Evolutionary conservation across 164 flowering plant genomes (phyloP), one percentile per base, ranked within the genome.

Genomic region (Hamamelis virginiana): DNA sequence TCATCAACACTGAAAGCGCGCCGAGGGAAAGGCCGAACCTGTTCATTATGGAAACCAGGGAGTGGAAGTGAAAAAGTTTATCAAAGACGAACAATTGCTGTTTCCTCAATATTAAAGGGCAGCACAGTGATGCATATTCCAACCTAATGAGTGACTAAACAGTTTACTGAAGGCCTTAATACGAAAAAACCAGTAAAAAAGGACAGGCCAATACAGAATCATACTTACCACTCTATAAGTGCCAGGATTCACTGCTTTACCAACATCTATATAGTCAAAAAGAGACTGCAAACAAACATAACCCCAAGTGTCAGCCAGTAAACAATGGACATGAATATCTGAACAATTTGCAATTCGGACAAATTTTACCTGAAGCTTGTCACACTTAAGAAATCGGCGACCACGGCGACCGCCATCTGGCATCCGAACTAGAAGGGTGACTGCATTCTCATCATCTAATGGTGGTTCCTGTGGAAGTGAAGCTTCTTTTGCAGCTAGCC

Each of bases 401-500:
- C 78, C 67, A 65, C 21, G 67, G n/a, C 84, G 80, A 59, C 46
- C 61, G 1, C 84, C 82, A 74, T 81, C 72, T 48, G 82, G 81
- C 84, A 79, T 74, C 22, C 77, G 67, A 56, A 81, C 62, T 38
- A 78, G 67, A 25, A 81, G 72, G 57, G 72, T 72, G 14, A 81
- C 70, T 22, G 78, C 74, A 57, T 76, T 75, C 55, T 74, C 71
- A 67, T 79, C 75, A 38, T 72, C 71, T 28, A 21, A 0, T 12
- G 72, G 59, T 69, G 84, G 84, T 69, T 81, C 80, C 9, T 21
- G 61, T 14, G 77, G 77, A 25, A 79, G 75, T 4, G 72, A 63
- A 53, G 64, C 38, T 67, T 59, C 69, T 62, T 72, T 68, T 46
- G 69, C 65, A 33, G 69, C 64, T n/a, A 70, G 43, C 27, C 12